Conservation (phyloP, 495 filamentous ascomycete species). For the Penicillium nucicola region DNA sequence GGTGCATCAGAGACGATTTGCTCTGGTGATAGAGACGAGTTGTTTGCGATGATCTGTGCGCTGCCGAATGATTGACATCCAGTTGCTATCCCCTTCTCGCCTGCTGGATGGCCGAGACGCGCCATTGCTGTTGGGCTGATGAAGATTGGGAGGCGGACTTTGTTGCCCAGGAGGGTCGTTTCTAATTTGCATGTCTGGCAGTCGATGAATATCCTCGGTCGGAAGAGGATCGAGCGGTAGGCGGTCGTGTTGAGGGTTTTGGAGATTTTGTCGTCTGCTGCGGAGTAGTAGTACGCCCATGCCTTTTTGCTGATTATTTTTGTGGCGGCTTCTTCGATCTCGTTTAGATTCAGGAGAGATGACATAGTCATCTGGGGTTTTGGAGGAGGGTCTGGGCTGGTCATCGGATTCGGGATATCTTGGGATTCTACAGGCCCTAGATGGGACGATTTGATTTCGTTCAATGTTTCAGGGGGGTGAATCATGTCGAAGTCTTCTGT, state of each 20-base stretch:
- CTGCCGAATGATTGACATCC: constrained; percentile 45
- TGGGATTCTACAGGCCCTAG: neutral
- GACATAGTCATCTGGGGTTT: neutral
- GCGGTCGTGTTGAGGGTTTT: constrained; percentile 42
- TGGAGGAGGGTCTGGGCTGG: too few species aligned
- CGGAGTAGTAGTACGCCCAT: constrained; percentile 70
- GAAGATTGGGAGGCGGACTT: constrained; percentile 56
- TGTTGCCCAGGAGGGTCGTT: constrained; percentile 54
- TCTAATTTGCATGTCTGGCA: constrained; percentile 47
- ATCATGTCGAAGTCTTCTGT: neutral
- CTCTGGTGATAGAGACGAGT: constrained; percentile 53
- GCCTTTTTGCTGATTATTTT: constrained; percentile 57
- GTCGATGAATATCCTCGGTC: constrained; percentile 67
- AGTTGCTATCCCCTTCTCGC: constrained; percentile 59
- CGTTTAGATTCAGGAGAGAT: constrained; percentile 30
- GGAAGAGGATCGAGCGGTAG: constrained; percentile 57
- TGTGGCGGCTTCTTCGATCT: constrained; percentile 62
- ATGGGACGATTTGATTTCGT: neutral
- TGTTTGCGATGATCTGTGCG: constrained; percentile 45
- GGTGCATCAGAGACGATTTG: constrained; percentile 53
- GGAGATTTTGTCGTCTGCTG: constrained; percentile 66
- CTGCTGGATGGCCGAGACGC: constrained; percentile 56
- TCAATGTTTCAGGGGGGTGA: neutral
- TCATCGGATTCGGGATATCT: neutral
- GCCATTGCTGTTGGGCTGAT: constrained; percentile 69